Evolutionary conservation across 2,329 filamentous ascomycete genomes (phyloP).

Genomic region (Emydomyces testavorans): DNA sequence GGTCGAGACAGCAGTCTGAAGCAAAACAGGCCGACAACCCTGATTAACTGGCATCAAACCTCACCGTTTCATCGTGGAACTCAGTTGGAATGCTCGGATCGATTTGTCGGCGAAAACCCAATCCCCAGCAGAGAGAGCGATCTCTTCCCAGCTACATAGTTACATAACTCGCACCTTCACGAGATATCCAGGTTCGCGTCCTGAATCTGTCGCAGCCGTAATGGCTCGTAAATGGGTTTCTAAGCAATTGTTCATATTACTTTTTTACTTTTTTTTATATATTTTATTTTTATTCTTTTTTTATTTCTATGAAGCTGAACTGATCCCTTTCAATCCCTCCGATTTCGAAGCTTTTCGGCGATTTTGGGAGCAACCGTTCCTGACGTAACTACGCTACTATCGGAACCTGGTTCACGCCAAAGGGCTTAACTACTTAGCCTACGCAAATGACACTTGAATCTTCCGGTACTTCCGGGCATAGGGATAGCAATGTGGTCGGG

Average conservation of each 20-base stretch:
- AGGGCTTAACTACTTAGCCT: constrained; percentile 5
- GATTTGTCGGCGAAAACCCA: neutral
- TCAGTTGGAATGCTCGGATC: neutral
- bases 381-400: too few species aligned
- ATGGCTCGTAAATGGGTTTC: neutral
- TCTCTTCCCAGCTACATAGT: neutral
- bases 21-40: neutral
- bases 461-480: neutral
- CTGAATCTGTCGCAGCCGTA: neutral
- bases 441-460: neutral
- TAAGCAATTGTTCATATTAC: neutral
- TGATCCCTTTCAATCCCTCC: neutral
- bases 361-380: constrained; percentile 2
- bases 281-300: neutral
- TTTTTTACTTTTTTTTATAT: neutral
- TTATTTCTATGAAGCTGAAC: neutral
- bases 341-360: neutral
- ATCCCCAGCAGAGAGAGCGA: neutral
- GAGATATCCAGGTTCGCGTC: neutral
- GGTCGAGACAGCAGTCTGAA: neutral
- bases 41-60: constrained; percentile 4
- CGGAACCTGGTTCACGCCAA: constrained; percentile 1
- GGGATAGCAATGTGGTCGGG: neutral
- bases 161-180: neutral
- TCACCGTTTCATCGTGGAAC: neutral